Evolutionary conservation across 2,329 filamentous ascomycete genomes (phyloP).

Genomic region (Fusarium equiseti): DNA sequence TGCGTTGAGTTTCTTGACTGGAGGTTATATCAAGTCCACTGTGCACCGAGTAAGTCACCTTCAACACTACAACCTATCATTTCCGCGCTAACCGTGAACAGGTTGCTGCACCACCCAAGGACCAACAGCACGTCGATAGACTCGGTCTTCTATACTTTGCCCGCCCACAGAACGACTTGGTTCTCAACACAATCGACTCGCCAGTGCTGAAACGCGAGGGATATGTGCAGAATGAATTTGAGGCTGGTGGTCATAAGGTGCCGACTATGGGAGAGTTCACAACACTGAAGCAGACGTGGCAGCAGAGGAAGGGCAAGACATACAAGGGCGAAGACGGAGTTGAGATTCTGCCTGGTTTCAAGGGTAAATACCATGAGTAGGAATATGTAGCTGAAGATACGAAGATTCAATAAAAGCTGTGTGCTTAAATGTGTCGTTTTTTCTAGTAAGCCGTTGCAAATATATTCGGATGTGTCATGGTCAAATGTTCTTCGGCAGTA

Average conservation of each 20-base stretch:
- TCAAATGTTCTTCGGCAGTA: too few species aligned
- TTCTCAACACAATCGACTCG: constrained; percentile 54
- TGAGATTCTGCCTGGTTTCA: neutral
- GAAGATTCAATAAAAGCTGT: too few species aligned
- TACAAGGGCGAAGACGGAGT: constrained; percentile 1
- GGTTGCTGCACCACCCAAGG: constrained; percentile 55
- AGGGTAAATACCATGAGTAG: neutral
- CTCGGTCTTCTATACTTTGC: constrained; percentile 65
- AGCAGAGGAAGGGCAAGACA: constrained; percentile 31
- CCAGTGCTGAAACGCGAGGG: constrained; percentile 53
- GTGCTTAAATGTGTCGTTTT: too few species aligned
- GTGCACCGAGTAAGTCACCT: constrained; percentile 53
- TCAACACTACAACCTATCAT: too few species aligned
- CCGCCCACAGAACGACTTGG: constrained; percentile 56
- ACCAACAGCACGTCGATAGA: constrained; percentile 60
- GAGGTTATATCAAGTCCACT: constrained; percentile 59
- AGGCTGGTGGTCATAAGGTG: constrained; percentile 47
- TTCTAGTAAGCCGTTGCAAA: too few species aligned
- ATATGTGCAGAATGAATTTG: constrained; percentile 54
- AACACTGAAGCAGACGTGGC: constrained; percentile 54
- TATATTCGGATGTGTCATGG: too few species aligned
- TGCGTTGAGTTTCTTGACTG: constrained; percentile 61
- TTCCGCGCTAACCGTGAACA: too few species aligned
- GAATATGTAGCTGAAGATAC: neutral
- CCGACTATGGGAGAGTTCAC: constrained; percentile 57